Evolutionary conservation across 2,329 filamentous ascomycete genomes (phyloP).

Genomic region (Alternaria sp.): DNA sequence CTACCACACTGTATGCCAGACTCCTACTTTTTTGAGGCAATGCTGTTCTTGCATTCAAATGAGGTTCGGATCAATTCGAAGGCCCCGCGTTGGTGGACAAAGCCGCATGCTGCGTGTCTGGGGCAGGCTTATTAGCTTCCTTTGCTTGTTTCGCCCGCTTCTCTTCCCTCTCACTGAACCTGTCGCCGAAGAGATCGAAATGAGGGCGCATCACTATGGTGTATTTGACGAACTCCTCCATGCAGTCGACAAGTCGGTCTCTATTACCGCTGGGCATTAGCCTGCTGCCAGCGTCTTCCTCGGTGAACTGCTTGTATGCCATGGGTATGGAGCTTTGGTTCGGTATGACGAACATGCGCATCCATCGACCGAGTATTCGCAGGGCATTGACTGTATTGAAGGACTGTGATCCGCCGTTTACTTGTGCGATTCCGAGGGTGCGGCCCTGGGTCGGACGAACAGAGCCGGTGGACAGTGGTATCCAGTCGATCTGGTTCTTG

Average conservation of each 20-base stretch:
- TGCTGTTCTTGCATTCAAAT: neutral
- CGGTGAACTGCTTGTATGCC: conserved; percentile 68
- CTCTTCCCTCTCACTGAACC: conserved; percentile 66
- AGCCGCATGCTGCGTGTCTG: neutral
- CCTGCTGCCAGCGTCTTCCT: conserved; percentile 56
- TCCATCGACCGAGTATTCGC: conserved; percentile 71
- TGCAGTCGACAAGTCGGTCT: conserved; percentile 68
- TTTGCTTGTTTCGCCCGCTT: conserved; percentile 33
- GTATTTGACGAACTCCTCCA: conserved; percentile 75
- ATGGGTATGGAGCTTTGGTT: conserved; percentile 70
- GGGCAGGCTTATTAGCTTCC: neutral
- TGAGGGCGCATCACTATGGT: conserved; percentile 69
- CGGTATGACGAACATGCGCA: conserved; percentile 71
- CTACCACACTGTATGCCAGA: neutral
- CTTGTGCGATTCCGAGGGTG: conserved; percentile 67
- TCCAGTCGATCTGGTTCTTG: conserved; percentile 76
- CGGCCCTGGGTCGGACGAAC: conserved; percentile 71
- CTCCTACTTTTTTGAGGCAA: neutral
- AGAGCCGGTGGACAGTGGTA: conserved; percentile 66
- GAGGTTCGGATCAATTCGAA: neutral
- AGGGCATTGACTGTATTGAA: conserved; percentile 72
- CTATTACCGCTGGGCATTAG: conserved; percentile 64
- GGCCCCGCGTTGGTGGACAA: neutral
- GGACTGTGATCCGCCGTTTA: conserved; percentile 68
- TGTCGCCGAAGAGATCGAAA: conserved; percentile 66